Evolutionary conservation across 305 asterid species (phyloP).

Genomic region (Fraxinus xanthoxyloides): DNA sequence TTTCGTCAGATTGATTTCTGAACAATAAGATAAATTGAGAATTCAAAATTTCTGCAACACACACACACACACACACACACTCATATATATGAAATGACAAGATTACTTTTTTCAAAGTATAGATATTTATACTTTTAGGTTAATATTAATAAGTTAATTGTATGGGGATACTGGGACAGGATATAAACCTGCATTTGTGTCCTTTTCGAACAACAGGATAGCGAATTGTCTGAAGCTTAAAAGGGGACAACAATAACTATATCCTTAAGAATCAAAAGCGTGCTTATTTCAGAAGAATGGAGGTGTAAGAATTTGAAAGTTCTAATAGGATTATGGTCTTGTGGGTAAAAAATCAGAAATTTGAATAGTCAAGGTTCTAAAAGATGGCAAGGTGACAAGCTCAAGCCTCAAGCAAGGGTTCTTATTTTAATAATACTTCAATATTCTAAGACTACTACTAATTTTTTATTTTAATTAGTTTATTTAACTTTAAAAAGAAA

Average conservation of each 20-base stretch:
- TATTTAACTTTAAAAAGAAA: too few species aligned
- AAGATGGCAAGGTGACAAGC: neutral
- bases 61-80: too few species aligned
- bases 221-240: neutral
- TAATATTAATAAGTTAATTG: too few species aligned
- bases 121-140: neutral
- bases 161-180: too few species aligned
- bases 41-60: too few species aligned
- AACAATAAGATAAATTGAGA: neutral
- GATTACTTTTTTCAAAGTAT: neutral
- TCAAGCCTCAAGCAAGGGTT: too few species aligned
- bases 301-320: neutral
- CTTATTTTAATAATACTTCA: too few species aligned
- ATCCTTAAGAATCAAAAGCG: neutral
- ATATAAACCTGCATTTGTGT: neutral
- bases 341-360: neutral
- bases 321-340: neutral
- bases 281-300: neutral
- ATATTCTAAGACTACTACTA: too few species aligned
- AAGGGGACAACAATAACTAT: neutral
- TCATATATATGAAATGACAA: neutral
- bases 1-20: neutral
- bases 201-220: neutral
- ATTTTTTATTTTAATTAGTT: too few species aligned
- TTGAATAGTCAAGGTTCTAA: neutral